Conservation (phyloP, 108 stramenopile genomes). For the Mayamaea pseudoterrestris region DNA sequence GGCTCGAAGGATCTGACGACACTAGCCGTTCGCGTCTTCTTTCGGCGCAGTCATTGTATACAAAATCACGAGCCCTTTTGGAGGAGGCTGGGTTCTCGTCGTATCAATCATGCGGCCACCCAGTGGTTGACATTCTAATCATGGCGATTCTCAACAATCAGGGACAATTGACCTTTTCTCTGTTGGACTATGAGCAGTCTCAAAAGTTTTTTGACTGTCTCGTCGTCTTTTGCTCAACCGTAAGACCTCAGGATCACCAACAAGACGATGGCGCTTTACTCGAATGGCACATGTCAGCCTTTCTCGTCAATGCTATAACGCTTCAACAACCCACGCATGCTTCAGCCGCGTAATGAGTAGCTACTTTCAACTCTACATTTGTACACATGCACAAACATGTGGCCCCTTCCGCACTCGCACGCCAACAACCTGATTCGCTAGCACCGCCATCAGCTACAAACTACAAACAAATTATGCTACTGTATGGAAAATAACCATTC, state of each 20-base stretch:
- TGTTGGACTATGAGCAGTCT: not conserved
- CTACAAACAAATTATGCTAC: no score
- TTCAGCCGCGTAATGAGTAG: constrained; percentile 4
- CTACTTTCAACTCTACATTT: no score
- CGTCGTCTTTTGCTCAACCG: no score
- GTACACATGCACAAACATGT: no score
- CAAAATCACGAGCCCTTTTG: not conserved
- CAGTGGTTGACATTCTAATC: constrained; percentile 3
- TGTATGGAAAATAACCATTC: no score
- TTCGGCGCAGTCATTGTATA: constrained; percentile 1
- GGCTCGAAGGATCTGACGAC: not conserved
- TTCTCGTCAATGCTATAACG: constrained; percentile 7
- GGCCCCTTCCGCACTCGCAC: no score
- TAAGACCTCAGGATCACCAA: not conserved
- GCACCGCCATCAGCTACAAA: no score
- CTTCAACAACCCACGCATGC: constrained; percentile 2
- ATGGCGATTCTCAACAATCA: constrained; percentile 4
- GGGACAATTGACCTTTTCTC: not conserved
- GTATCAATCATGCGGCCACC: not conserved
- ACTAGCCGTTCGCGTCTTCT: not conserved
- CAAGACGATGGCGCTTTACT: not conserved
- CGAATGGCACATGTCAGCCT: constrained; percentile 2
- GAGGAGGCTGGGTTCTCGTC: not conserved
- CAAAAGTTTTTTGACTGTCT: not conserved
- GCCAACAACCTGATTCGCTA: no score